A percentile compares a stretch with the other conserved stretches of the same genome.
Evolutionary conservation across 1,139 yeast species (phyloP).

Genomic region (Arxiozyma bovina): DNA sequence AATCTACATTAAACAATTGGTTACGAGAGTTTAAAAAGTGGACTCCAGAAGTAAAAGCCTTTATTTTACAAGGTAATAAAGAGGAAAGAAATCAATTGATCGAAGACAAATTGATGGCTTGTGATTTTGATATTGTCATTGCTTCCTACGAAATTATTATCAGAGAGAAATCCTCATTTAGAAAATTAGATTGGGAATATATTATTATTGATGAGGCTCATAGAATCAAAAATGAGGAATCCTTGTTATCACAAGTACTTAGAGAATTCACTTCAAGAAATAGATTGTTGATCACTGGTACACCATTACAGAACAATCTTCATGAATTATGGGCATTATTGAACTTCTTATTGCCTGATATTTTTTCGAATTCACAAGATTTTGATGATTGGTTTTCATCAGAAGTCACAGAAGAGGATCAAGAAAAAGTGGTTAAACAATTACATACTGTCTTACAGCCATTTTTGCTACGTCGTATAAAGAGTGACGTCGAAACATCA

Average conservation of each 20-base stretch:
- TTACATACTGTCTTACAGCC: constrained; percentile 80
- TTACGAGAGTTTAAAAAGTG: constrained; percentile 83
- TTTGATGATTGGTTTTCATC: constrained; percentile 82
- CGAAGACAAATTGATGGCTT: constrained; percentile 48
- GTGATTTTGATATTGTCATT: constrained; percentile 79
- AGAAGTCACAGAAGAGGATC: constrained; percentile 41
- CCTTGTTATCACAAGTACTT: constrained; percentile 80
- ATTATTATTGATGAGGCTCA: constrained; percentile 95
- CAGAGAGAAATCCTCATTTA: constrained; percentile 70
- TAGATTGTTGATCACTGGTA: constrained; percentile 83
- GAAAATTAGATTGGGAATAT: constrained; percentile 85
- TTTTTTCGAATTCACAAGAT: constrained; percentile 79
- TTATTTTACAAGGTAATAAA: constrained; percentile 79
- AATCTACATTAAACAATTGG: constrained; percentile 94
- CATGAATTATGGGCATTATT: constrained; percentile 94
- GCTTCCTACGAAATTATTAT: constrained; percentile 91
- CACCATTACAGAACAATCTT: constrained; percentile 87
- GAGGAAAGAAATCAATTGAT: constrained; percentile 60
- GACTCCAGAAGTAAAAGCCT: constrained; percentile 87
- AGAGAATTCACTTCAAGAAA: constrained; percentile 77
- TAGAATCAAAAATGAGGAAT: constrained; percentile 88
- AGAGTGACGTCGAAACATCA: constrained; percentile 86
- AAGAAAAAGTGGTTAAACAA: constrained; percentile 71
- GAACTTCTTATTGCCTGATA: constrained; percentile 86
- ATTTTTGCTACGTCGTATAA: constrained; percentile 78